Percentiles rank a stretch among this genome's conserved stretches.
Conservation (phyloP, 2,329 filamentous ascomycete genomes). For the Fonsecaea monophora region DNA sequence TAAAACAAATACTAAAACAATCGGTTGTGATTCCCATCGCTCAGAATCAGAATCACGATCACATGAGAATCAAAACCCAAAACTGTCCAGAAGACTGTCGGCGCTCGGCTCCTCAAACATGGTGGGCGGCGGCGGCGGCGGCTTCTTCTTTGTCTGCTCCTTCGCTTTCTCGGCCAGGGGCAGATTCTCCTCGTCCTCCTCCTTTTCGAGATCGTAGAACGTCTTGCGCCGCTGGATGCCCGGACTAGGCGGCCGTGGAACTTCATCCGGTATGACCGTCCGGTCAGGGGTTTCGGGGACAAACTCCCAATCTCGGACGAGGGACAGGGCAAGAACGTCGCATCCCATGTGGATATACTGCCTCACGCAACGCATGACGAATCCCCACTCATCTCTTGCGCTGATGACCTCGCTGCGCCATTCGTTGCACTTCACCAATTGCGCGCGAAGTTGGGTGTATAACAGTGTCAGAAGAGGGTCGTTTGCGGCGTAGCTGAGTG, state of each 20-base stretch:
- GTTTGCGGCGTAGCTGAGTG: slow-evolving; percentile 83
- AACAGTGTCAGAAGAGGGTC: slow-evolving; percentile 82
- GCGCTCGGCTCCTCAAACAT: slow-evolving; percentile 93
- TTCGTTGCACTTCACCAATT: slow-evolving; percentile 79
- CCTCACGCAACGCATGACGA: slow-evolving; percentile 82
- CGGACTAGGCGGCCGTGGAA: slow-evolving; percentile 34
- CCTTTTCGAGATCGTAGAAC: slow-evolving; percentile 71
- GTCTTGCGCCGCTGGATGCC: slow-evolving; percentile 56
- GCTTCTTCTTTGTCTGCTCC: slow-evolving; percentile 50
- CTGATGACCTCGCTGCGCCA: slow-evolving; percentile 75
- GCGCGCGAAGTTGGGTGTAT: slow-evolving; percentile 83
- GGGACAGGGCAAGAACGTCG: slow-evolving; percentile 83
- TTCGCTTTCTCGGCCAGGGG: slow-evolving; percentile 50
- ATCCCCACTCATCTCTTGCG: slow-evolving; percentile 82
- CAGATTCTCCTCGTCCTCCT: slow-evolving; percentile 65
- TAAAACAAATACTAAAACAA: too few species aligned
- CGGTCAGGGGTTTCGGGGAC: slow-evolving; percentile 35
- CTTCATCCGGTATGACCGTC: slow-evolving; percentile 36
- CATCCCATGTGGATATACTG: slow-evolving; percentile 93
- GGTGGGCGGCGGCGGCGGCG: slow-evolving; percentile 63
- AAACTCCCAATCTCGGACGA: slow-evolving; percentile 66
- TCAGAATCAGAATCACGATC: neutral
- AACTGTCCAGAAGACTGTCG: slow-evolving; percentile 85
- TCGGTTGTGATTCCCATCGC: too few species aligned
- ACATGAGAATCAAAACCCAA: slow-evolving; percentile 72